Evolutionary conservation across 108 stramenopile genomes (phyloP).

Genomic region (Stephanodiscus triporus): DNA sequence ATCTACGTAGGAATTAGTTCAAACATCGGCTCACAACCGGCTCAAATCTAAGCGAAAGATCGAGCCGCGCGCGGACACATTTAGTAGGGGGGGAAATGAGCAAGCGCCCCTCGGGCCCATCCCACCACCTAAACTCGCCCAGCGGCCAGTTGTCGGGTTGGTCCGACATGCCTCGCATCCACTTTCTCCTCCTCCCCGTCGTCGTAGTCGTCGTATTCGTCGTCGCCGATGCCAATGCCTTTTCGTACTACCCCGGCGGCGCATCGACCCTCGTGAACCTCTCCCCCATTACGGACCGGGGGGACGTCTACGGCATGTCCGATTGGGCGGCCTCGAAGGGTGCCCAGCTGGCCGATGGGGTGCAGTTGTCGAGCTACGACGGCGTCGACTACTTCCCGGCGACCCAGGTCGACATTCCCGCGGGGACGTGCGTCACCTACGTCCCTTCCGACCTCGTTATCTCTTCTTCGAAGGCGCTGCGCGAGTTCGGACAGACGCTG

Average conservation of each 20-base stretch:
- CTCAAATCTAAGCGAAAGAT: too few relatives aligned
- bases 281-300: background rate
- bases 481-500: slow-evolving; percentile 12
- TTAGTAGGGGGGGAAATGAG: too few relatives aligned
- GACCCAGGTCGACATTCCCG: slow-evolving; percentile 2
- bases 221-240: background rate
- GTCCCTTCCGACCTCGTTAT: slow-evolving; percentile 11
- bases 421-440: slow-evolving; percentile 18
- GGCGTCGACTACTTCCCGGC: background rate
- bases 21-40: too few relatives aligned
- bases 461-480: background rate
- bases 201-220: too few relatives aligned
- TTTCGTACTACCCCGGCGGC: background rate
- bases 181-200: too few relatives aligned
- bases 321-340: slow-evolving; percentile 6
- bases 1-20: too few relatives aligned
- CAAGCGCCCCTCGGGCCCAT: too few relatives aligned
- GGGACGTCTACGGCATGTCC: slow-evolving; percentile 6
- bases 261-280: background rate
- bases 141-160: too few relatives aligned
- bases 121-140: too few relatives aligned
- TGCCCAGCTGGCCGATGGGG: background rate
- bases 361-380: background rate
- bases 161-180: too few relatives aligned
- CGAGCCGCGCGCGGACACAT: too few relatives aligned